A percentile compares a stretch with the other conserved stretches of the same genome.
These are phyloP conservation scores for Apostasia ramifera DNA, from an alignment of 106 monocot species.

Conservation along the genomic window DNA sequence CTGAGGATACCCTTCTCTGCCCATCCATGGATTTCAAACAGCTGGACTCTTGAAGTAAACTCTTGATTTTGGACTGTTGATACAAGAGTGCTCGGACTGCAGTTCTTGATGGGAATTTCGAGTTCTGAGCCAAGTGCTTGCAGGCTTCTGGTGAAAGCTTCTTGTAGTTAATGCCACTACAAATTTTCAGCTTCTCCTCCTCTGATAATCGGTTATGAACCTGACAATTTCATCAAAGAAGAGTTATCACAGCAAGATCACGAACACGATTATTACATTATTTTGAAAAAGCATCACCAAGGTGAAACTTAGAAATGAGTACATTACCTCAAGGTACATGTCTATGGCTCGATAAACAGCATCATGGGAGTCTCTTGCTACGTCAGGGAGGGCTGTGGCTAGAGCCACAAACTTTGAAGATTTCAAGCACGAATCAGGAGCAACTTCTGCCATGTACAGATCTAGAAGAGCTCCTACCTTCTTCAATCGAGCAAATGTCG, in stretches of 20 bases:
- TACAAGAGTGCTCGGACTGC: constrained; percentile 63
- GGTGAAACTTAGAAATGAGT: neutral
- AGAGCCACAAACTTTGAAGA: constrained; percentile 53
- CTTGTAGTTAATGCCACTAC: constrained; percentile 49
- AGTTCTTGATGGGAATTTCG: constrained; percentile 69
- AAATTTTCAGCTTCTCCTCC: constrained; percentile 90
- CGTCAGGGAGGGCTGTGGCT: constrained; percentile 49
- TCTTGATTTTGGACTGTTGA: constrained; percentile 72
- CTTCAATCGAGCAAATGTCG: constrained; percentile 30
- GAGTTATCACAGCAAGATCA: neutral
- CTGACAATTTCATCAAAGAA: constrained; percentile 22
- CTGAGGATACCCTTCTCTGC: neutral
- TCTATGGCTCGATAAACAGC: constrained; percentile 68
- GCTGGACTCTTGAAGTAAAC: constrained; percentile 34
- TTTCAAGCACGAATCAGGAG: constrained; percentile 68
- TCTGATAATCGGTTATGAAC: constrained; percentile 56
- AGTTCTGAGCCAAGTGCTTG: constrained; percentile 65
- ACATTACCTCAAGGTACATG: constrained; percentile 71
- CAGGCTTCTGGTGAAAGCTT: constrained; percentile 79
- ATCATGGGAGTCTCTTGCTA: constrained; percentile 69
- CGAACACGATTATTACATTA: neutral
- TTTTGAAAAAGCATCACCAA: too few species aligned
- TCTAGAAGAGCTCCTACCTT: constrained; percentile 61
- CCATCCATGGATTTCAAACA: constrained; percentile 1
- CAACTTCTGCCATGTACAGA: constrained; percentile 86